Conservation (phyloP, 176 grass and related monocot species). For the Pharus latifolius region DNA sequence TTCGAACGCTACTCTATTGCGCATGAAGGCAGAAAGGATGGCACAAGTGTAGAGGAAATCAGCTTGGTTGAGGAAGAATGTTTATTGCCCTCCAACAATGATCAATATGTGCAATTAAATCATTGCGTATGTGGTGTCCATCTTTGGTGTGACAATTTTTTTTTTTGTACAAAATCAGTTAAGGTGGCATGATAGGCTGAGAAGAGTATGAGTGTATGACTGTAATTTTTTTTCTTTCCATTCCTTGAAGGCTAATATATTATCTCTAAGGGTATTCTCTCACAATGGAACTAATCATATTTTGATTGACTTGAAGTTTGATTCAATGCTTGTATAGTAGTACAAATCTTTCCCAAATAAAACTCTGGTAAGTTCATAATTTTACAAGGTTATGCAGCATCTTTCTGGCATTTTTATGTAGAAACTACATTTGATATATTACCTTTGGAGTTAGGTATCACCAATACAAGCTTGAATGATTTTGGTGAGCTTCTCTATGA, state of each 20-base stretch:
- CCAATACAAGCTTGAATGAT: not conserved
- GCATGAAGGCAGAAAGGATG: slow-evolving; percentile 11
- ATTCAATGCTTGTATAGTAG: not conserved
- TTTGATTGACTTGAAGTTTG: not conserved
- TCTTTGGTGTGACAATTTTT: slow-evolving; percentile 2
- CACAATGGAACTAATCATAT: slow-evolving; percentile 15
- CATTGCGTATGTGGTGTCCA: not conserved
- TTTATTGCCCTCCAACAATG: slow-evolving; percentile 19
- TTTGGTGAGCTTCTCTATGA: not conserved
- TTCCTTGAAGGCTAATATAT: no score
- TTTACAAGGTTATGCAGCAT: not conserved
- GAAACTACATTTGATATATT: not conserved
- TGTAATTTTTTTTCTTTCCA: slow-evolving; percentile 13
- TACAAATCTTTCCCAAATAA: not conserved
- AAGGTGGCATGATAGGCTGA: slow-evolving; percentile 10
- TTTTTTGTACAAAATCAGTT: not conserved
- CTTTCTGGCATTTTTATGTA: not conserved
- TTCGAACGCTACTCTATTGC: slow-evolving; percentile 26
- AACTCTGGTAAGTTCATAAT: not conserved
- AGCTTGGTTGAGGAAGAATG: slow-evolving; percentile 10
- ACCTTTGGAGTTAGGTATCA: not conserved
- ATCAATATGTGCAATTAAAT: slow-evolving; percentile 43
- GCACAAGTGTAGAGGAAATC: slow-evolving; percentile 10
- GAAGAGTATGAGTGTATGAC: not conserved
- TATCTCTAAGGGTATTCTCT: slow-evolving; percentile 3